phyloP scores from a whole-genome alignment of 768 basidiomycete genomes.

The Boletus bicolor region DNA sequence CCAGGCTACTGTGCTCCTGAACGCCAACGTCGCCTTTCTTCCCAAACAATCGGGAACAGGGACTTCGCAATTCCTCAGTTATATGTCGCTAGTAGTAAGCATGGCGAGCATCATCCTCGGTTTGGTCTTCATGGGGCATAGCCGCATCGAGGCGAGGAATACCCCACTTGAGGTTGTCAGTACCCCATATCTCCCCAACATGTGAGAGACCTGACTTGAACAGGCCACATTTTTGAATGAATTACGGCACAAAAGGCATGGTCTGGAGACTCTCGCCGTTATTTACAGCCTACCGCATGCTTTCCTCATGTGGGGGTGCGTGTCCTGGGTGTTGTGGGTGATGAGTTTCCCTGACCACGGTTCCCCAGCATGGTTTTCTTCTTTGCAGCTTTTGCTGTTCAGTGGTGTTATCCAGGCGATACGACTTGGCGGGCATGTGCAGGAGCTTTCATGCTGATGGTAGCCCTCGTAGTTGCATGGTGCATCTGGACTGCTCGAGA shows the following conservation, averaged over 20 bases:
- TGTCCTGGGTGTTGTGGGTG: neutral
- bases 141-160: constrained; percentile 32
- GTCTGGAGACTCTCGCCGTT: constrained; percentile 50
- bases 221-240: constrained; percentile 15
- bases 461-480: constrained; percentile 40
- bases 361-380: constrained; percentile 29
- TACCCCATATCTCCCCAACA: neutral
- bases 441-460: constrained; percentile 29
- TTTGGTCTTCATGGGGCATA: constrained; percentile 42
- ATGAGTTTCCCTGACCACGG: neutral
- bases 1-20: constrained; percentile 55
- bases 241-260: constrained; percentile 29
- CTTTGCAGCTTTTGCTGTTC: constrained; percentile 20
- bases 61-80: constrained; percentile 38
- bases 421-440: constrained; percentile 22
- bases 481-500: constrained; percentile 36
- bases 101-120: constrained; percentile 43
- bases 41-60: constrained; percentile 44
- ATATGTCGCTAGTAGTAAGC: constrained; percentile 42
- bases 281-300: constrained; percentile 55
- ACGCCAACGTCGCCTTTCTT: constrained; percentile 60
- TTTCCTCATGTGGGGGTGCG: constrained; percentile 59
- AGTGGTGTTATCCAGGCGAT: constrained; percentile 21
- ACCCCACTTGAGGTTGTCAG: constrained; percentile 37
- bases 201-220: neutral